Evolutionary conservation across 2,329 filamentous ascomycete genomes (phyloP).

Genomic region (Thermothelomyces thermophilus): DNA sequence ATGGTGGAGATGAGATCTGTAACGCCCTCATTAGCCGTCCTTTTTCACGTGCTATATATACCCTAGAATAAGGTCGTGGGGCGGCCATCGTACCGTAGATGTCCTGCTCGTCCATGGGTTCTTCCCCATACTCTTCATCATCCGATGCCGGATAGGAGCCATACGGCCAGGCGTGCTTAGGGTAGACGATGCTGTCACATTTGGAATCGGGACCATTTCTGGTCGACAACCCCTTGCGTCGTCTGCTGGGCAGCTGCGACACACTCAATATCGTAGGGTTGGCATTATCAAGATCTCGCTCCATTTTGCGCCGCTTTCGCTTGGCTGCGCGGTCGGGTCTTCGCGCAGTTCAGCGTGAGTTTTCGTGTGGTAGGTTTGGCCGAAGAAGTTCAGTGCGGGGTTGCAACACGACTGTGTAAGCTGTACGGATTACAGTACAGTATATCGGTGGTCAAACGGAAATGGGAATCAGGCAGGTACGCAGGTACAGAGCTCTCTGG

Average conservation of each 20-base stretch:
- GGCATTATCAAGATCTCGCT: conserved; percentile 59
- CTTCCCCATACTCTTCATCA: conserved; percentile 40
- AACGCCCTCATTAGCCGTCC: conserved; percentile 30
- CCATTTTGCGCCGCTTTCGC: conserved; percentile 27
- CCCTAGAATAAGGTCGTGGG: too few species aligned
- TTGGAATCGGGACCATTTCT: conserved; percentile 42
- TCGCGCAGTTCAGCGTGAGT: neutral
- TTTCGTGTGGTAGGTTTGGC: neutral
- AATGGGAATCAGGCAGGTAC: too few species aligned
- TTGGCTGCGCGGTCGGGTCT: too few species aligned
- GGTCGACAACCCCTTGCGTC: conserved; percentile 44
- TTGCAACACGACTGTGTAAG: too few species aligned
- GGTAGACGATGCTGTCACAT: conserved; percentile 42
- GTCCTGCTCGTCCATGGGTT: conserved; percentile 94
- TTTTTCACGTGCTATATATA: neutral
- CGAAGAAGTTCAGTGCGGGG: too few species aligned
- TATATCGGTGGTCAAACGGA: too few species aligned
- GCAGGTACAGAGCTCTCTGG: too few species aligned
- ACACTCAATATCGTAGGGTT: conserved; percentile 90
- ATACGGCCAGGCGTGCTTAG: conserved; percentile 38
- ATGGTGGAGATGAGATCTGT: conserved; percentile 89
- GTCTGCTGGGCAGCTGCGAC: conserved; percentile 80
- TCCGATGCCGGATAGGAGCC: conserved; percentile 31
- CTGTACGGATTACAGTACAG: too few species aligned
- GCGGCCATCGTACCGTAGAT: conserved; percentile 88